Conservation (phyloP, 1,284 basidiomycete genomes). For the Puccinia horiana region DNA sequence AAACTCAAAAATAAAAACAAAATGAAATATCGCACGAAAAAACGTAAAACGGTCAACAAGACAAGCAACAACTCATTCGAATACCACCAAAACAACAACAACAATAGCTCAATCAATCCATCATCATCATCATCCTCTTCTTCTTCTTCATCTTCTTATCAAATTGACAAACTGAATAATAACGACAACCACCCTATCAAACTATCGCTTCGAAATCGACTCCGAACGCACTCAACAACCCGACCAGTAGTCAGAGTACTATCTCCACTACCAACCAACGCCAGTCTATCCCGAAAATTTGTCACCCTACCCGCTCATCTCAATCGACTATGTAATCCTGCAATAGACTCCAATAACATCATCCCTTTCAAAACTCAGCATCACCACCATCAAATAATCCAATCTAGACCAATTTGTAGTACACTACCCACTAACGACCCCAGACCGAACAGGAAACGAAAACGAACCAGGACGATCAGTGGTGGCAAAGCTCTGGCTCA, state of each 20-base stretch:
- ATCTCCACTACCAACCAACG: conserved; percentile 18
- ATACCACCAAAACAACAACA: background rate
- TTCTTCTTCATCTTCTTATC: background rate
- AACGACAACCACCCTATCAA: background rate
- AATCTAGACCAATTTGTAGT: background rate
- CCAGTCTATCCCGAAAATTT: background rate
- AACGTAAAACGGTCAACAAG: background rate
- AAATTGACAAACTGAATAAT: background rate
- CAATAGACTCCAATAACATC: background rate
- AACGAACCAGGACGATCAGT: background rate
- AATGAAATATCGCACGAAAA: background rate
- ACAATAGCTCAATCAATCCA: background rate
- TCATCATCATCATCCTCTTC: background rate
- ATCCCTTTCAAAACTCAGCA: background rate
- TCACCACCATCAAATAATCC: background rate
- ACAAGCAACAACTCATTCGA: background rate
- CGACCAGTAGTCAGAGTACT: conserved; percentile 9
- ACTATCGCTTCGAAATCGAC: background rate
- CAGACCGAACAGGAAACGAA: background rate
- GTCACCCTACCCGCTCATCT: conserved; percentile 6
- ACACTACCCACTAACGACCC: background rate
- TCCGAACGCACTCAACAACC: background rate
- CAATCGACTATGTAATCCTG: background rate
- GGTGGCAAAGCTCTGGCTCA: background rate
- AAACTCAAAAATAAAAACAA: conserved; percentile 17